phyloP scores from a whole-genome alignment of 805 yeast species.

The Torulaspora gathmanii region DNA sequence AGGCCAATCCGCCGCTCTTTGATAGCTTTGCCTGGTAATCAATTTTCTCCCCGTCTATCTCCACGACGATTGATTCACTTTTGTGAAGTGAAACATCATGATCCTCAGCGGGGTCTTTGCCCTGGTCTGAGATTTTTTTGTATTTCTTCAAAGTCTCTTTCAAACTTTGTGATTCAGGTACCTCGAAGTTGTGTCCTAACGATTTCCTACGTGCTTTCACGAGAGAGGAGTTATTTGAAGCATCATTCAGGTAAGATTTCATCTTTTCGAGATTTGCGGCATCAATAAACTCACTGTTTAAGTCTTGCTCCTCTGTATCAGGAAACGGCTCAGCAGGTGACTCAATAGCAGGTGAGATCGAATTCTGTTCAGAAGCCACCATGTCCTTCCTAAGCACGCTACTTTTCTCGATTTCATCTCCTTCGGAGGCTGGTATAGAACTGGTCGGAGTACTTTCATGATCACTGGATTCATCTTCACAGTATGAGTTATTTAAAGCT shows the following conservation, averaged over 20 bases:
- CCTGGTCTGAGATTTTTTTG: conserved; percentile 4
- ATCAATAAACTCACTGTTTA: not conserved
- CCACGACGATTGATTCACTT: conserved; percentile 17
- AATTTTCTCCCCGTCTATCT: conserved; percentile 22
- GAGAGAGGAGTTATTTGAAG: not conserved
- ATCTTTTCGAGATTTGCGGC: not conserved
- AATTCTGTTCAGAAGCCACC: not conserved
- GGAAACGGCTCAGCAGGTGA: not conserved
- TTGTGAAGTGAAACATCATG: not conserved
- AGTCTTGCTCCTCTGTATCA: not conserved
- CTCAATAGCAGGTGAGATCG: not conserved
- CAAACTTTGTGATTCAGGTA: not conserved
- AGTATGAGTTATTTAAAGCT: not conserved
- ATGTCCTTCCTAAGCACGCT: not conserved
- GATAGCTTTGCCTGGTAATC: conserved; percentile 20
- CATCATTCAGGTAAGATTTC: not conserved
- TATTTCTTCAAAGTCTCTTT: conserved; percentile 5
- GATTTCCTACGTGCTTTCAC: not conserved
- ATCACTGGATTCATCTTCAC: conserved; percentile 3
- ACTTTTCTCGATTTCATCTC: not conserved
- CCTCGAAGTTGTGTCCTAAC: not conserved
- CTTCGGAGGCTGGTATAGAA: not conserved
- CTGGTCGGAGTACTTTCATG: not conserved
- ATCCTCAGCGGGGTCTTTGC: not conserved
- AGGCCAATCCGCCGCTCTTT: conserved; percentile 19